These are phyloP conservation scores for Mycena haematopus DNA, from an alignment of 768 basidiomycete species.

Conservation along the genomic window DNA sequence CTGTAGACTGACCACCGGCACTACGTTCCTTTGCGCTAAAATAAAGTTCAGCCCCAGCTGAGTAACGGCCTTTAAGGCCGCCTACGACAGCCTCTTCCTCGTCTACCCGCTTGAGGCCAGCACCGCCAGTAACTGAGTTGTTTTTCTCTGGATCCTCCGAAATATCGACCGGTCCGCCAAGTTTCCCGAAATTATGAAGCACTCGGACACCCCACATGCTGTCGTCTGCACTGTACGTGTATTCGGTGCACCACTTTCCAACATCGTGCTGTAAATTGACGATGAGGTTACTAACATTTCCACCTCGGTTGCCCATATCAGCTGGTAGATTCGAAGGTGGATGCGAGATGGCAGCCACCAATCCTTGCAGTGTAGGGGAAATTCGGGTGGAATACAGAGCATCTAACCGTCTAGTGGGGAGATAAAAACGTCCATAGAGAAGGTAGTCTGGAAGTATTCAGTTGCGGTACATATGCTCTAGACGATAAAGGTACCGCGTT, in stretches of 20 bases:
- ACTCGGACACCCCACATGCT: slow-evolving; percentile 90
- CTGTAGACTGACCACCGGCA: slow-evolving; percentile 78
- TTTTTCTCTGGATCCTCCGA: slow-evolving; percentile 43
- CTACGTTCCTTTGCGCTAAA: slow-evolving; percentile 92
- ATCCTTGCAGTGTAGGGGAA: slow-evolving; percentile 77
- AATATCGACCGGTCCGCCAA: slow-evolving; percentile 46
- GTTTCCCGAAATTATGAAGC: slow-evolving; percentile 90
- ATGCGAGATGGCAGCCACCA: slow-evolving; percentile 88
- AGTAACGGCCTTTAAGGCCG: slow-evolving; percentile 88
- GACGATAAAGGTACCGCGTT: slow-evolving; percentile 61
- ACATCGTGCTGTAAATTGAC: slow-evolving; percentile 90
- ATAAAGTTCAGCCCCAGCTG: slow-evolving; percentile 92
- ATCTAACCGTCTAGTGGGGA: slow-evolving; percentile 88
- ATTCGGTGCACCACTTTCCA: slow-evolving; percentile 92
- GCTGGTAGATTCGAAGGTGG: slow-evolving; percentile 59
- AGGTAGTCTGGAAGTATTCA: slow-evolving; percentile 74
- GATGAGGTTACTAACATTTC: slow-evolving; percentile 73
- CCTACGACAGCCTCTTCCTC: slow-evolving; percentile 94
- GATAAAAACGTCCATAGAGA: slow-evolving; percentile 89
- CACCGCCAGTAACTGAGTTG: slow-evolving; percentile 14
- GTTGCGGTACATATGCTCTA: slow-evolving; percentile 21
- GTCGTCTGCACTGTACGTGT: slow-evolving; percentile 93
- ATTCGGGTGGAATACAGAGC: slow-evolving; percentile 88
- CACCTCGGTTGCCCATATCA: slow-evolving; percentile 51
- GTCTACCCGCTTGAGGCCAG: slow-evolving; percentile 81